Base-by-base conservation (phyloP, 805 yeast genomes). In the Ogataea glucozyma region DNA sequence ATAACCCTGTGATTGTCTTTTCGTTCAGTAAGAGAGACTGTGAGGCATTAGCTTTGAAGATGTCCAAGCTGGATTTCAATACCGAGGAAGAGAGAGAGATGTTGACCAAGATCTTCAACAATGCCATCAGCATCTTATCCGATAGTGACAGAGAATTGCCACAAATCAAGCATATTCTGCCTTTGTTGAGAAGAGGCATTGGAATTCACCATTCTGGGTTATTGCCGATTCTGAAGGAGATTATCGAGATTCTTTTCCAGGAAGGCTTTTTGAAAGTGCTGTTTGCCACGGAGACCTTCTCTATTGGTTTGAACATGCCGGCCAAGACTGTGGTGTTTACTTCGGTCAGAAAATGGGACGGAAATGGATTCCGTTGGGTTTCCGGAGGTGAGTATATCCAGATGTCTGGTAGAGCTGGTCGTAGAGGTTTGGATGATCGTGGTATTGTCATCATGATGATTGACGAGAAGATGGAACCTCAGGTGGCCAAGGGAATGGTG, bases 361-460 rank as follows among this genome's bases (percentile, higher is more conserved):
- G 99, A 56, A 81, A 79, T 49, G 95, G 91, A 14, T 89, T 91
- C 74, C 82, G 99, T 68, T 93, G 99, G 99, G 97, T 93, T 23
- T 87, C 96, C 43, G 99, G 99, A 46, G 99, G 99, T 72, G 99
- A 93, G 69, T 93, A 93, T 67, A 93, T 93, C 61, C 99, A 93
- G 70, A 93, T 93, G 99, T 88, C 97, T 33, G 99, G 99, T 53
- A 83, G 99, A 67, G 99, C 99, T 17, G 99, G 99, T 56, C 90
- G 99, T 75, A 87, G 99, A 76, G 99, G 99, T 61, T 77, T 93
- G 56, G 99, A 93, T 75, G 99, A 93, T 64, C 85, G 99, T 65
- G 99, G 99, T 70, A 89, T 93, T 65, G 99, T 93, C 38, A 93
- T 93, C 53, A 87, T 93, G 93, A 93, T 93, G 99, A 89, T 93